A percentile compares a stretch with the other conserved stretches of the same genome.
Conservation (phyloP, 2,329 filamentous ascomycete species). For the Aspergillus aculeatinus region DNA sequence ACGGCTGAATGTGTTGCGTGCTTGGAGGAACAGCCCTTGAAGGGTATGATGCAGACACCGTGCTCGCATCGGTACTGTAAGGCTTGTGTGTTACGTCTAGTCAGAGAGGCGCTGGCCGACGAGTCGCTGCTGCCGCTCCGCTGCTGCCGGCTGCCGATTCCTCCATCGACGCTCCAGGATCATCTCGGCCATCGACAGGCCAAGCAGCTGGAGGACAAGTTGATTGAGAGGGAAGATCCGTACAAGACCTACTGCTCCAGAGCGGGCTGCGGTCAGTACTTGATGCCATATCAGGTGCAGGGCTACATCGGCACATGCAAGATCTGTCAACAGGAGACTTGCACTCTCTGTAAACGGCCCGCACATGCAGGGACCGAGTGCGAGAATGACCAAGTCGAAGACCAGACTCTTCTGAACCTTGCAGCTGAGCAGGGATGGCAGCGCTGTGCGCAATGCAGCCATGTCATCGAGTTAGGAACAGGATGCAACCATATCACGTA, state of each 20-base stretch:
- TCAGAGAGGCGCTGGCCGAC: slow-evolving; percentile 21
- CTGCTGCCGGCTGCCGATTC: slow-evolving; percentile 27
- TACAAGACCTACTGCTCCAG: slow-evolving; percentile 29
- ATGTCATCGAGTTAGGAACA: slow-evolving; percentile 39
- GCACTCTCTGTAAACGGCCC: slow-evolving; percentile 25
- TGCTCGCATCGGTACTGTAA: slow-evolving; percentile 23
- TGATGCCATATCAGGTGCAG: slow-evolving; percentile 17
- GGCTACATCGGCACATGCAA: slow-evolving; percentile 21
- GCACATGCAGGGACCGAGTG: slow-evolving; percentile 24
- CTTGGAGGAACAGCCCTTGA: slow-evolving; percentile 5
- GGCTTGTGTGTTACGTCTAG: slow-evolving; percentile 19
- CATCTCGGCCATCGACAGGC: slow-evolving; percentile 12
- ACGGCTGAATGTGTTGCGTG: slow-evolving; percentile 12
- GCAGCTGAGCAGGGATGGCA: slow-evolving; percentile 71
- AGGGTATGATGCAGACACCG: too few species aligned
- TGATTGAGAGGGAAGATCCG: slow-evolving; percentile 23
- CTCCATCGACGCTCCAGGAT: slow-evolving; percentile 5
- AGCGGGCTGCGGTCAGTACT: slow-evolving; percentile 25
- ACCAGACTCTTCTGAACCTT: slow-evolving; percentile 50
- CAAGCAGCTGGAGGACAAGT: slow-evolving; percentile 20
- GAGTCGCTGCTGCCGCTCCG: slow-evolving; percentile 29
- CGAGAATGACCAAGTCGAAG: slow-evolving; percentile 25
- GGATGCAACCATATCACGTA: slow-evolving; percentile 41
- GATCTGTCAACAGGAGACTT: slow-evolving; percentile 22
- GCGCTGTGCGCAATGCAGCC: slow-evolving; percentile 70